phyloP scores from a whole-genome alignment of 495 filamentous ascomycete species.

The Pseudevernia furfuracea region DNA sequence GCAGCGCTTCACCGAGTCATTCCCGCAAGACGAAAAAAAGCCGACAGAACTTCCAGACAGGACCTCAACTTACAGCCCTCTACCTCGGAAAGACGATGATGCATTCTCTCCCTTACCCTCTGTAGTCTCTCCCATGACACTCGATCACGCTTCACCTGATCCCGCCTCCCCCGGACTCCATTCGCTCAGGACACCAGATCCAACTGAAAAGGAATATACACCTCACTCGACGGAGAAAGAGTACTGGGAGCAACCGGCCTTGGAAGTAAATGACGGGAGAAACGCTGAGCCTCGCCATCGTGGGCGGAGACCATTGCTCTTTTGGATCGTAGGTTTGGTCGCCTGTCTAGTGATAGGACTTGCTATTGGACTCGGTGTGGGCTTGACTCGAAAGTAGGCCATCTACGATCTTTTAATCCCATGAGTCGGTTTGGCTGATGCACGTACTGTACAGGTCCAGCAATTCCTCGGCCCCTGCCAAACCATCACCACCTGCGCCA shows the following conservation, averaged over 20 bases:
- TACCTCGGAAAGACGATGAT: not conserved
- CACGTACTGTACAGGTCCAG: constrained; percentile 7
- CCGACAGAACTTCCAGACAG: constrained; percentile 10
- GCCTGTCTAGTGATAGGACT: constrained; percentile 22
- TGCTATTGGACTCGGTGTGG: constrained; percentile 24
- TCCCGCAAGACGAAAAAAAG: not conserved
- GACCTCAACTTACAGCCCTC: constrained; percentile 1
- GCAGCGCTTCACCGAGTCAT: constrained; percentile 15
- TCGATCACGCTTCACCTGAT: not conserved
- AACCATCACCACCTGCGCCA: not conserved
- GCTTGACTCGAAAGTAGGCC: constrained; percentile 21
- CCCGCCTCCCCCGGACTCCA: constrained; percentile 21
- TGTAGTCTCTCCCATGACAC: constrained; percentile 3
- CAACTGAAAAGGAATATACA: constrained; percentile 17
- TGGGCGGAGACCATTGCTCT: constrained; percentile 10
- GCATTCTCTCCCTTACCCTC: not conserved
- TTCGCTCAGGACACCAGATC: constrained; percentile 14
- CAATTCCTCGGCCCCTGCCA: not conserved
- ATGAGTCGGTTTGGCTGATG: not conserved
- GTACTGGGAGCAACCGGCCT: not conserved
- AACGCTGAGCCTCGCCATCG: not conserved
- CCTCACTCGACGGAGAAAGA: constrained; percentile 14
- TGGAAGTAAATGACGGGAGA: constrained; percentile 2
- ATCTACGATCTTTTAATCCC: not conserved
- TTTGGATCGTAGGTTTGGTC: constrained; percentile 9